These are phyloP conservation scores for Pseudocercospora cruenta DNA, from an alignment of 2,329 filamentous ascomycete genomes.

Conservation along the genomic window DNA sequence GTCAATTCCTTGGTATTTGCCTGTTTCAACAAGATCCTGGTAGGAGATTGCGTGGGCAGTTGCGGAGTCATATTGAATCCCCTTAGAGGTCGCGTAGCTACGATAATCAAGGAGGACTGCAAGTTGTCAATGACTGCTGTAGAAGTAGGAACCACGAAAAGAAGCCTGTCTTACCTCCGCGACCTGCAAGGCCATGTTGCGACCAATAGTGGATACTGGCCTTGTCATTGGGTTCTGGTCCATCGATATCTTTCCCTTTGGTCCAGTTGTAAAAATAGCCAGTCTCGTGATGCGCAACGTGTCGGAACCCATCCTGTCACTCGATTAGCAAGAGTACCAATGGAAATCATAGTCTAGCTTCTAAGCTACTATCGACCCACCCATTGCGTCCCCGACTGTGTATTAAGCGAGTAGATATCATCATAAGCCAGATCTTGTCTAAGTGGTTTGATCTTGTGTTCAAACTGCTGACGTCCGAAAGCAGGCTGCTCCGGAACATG, in stretches of 20 bases:
- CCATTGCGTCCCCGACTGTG: constrained; percentile 51
- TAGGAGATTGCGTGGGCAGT: constrained; percentile 48
- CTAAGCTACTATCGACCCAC: not conserved
- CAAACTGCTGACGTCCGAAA: constrained; percentile 57
- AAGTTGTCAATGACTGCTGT: not conserved
- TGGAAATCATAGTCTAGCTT: not conserved
- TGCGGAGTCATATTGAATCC: constrained; percentile 48
- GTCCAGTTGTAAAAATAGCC: constrained; percentile 48
- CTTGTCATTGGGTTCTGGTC: constrained; percentile 47
- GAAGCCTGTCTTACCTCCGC: constrained; percentile 34
- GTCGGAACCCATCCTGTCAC: constrained; percentile 46
- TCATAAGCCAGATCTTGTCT: constrained; percentile 45
- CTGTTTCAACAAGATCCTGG: constrained; percentile 60
- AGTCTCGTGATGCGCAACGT: constrained; percentile 46
- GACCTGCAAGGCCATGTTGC: constrained; percentile 50
- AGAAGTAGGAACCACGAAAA: not conserved
- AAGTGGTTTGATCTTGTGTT: constrained; percentile 57
- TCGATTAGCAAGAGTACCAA: not conserved
- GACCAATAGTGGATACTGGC: constrained; percentile 52
- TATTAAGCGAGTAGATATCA: constrained; percentile 49
- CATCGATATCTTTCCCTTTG: constrained; percentile 47
- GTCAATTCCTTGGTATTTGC: constrained; percentile 62
- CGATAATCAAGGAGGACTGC: constrained; percentile 49
- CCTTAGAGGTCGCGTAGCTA: constrained; percentile 46
- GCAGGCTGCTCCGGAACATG: constrained; percentile 57